These are phyloP conservation scores for Pythium sukuiense DNA, from an alignment of 352 stramenopile species.

Conservation along the genomic window DNA sequence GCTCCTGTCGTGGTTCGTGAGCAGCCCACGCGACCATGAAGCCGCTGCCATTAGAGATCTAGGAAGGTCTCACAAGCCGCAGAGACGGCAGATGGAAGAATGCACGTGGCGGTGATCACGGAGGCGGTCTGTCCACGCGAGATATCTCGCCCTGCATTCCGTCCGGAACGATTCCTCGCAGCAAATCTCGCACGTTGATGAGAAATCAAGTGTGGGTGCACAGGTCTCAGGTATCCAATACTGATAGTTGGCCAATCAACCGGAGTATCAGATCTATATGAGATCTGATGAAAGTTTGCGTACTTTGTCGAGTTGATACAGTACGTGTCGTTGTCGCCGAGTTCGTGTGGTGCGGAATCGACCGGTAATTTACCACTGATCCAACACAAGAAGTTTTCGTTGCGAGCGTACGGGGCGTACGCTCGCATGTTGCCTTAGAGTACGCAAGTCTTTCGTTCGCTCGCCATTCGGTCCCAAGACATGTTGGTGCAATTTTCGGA, in stretches of 20 bases:
- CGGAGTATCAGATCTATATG: neutral
- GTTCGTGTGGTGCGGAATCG: constrained; percentile 19
- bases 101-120: neutral
- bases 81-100: neutral
- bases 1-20: neutral
- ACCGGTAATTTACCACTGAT: constrained; percentile 15
- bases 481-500: neutral
- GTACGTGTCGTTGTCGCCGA: neutral
- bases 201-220: constrained; percentile 3
- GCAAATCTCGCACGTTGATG: neutral
- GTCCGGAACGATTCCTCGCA: neutral
- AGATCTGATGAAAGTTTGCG: constrained; percentile 1
- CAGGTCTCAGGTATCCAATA: neutral
- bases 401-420: constrained; percentile 25
- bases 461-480: constrained; percentile 14
- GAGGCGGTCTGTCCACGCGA: neutral
- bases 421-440: constrained; percentile 20
- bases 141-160: neutral
- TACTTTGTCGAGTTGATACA: neutral
- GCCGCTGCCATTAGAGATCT: neutral
- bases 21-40: neutral
- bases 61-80: neutral
- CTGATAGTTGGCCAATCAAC: neutral
- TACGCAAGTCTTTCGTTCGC: constrained; percentile 7
- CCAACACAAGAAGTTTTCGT: constrained; percentile 20